These are phyloP conservation scores for Neurospora sp. DNA, from an alignment of 495 filamentous ascomycete genomes.

Conservation along the genomic window DNA sequence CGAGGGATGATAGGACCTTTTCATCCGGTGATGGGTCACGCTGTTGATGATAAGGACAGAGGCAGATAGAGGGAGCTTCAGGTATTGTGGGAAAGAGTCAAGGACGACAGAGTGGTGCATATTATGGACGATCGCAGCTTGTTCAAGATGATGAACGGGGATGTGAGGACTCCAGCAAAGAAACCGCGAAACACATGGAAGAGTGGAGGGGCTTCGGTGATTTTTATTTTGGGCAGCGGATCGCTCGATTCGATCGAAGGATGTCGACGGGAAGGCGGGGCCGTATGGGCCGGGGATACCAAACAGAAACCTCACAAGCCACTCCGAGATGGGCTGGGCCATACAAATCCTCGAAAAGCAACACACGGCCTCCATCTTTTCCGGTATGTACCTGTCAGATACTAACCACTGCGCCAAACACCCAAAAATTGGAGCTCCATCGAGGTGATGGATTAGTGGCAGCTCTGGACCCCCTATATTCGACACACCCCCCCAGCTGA, in stretches of 20 bases:
- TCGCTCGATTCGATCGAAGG: constrained; percentile 8
- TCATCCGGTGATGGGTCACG: background rate
- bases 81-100: background rate
- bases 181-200: constrained; percentile 11
- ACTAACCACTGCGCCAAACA: no score
- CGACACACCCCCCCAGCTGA: no score
- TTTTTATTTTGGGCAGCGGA: constrained; percentile 4
- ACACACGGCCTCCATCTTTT: background rate
- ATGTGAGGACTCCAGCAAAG: constrained; percentile 1
- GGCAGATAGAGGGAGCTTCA: background rate
- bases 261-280: constrained; percentile 7
- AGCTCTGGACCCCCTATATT: no score
- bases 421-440: no score
- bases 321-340: background rate
- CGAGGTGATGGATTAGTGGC: no score
- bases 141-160: background rate
- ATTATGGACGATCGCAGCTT: background rate
- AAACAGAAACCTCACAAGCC: background rate
- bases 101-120: background rate
- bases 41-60: background rate
- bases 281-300: background rate
- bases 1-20: background rate
- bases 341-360: background rate
- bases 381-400: background rate
- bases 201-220: constrained; percentile 9